Evolutionary conservation across 495 filamentous ascomycete genomes (phyloP).

Genomic region (Neurospora tetrasperma): DNA sequence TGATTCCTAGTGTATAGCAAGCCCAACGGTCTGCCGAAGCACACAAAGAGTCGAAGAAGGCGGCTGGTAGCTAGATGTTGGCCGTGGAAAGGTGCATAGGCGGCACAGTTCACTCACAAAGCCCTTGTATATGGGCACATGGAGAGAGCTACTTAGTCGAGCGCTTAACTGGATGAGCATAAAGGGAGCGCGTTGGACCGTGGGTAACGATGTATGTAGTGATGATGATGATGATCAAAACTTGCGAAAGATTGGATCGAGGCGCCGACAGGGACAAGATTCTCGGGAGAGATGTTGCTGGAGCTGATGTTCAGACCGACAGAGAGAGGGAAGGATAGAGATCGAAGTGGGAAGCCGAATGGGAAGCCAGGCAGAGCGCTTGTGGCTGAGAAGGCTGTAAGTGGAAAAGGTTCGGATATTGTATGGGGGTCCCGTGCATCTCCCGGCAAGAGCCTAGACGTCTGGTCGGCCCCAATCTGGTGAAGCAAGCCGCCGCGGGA

Average conservation of each 20-base stretch:
- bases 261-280: background rate
- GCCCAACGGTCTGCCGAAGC: slow-evolving; percentile 6
- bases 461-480: slow-evolving; percentile 21
- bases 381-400: background rate
- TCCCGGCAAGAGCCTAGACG: slow-evolving; percentile 13
- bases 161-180: background rate
- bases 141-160: background rate
- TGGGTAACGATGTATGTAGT: background rate
- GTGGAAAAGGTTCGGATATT: slow-evolving; percentile 8
- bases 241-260: background rate
- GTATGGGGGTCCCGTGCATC: slow-evolving; percentile 12
- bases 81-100: slow-evolving; percentile 25
- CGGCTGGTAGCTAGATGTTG: slow-evolving; percentile 22
- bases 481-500: slow-evolving; percentile 15
- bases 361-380: slow-evolving; percentile 3
- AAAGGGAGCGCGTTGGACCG: background rate
- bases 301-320: background rate
- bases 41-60: slow-evolving; percentile 12
- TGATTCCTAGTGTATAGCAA: background rate
- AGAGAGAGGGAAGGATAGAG: slow-evolving; percentile 2
- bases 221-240: background rate
- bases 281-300: background rate
- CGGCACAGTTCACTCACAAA: slow-evolving; percentile 23
- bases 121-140: slow-evolving; percentile 1
- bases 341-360: slow-evolving; percentile 7